Evolutionary conservation across 768 basidiomycete genomes (phyloP).

Genomic region (Leccinum barrowsii): DNA sequence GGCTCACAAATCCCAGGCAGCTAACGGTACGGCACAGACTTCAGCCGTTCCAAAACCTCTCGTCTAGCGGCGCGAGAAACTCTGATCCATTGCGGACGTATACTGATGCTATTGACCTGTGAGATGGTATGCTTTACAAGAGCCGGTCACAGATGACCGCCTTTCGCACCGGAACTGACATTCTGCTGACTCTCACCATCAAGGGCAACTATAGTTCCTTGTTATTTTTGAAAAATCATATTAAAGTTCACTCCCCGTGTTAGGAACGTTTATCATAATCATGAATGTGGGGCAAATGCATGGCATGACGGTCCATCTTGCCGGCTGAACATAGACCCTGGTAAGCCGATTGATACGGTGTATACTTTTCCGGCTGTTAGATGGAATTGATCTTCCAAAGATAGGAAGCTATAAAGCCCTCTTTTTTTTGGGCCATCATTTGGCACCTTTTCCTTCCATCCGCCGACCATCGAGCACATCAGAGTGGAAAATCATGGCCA

Average conservation of each 20-base stretch:
- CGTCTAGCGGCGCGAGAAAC: not conserved
- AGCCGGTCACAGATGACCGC: not conserved
- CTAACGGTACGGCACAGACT: not conserved
- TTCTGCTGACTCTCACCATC: not conserved
- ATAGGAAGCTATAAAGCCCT: not conserved
- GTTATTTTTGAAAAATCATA: not conserved
- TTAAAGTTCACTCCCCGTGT: not conserved
- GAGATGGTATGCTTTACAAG: not conserved
- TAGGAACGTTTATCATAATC: not conserved
- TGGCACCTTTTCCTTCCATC: not conserved
- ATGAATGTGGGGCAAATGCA: not conserved
- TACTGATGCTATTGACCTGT: not conserved
- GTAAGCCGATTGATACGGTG: not conserved
- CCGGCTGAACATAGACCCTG: not conserved
- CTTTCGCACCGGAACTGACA: not conserved
- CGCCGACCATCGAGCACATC: not conserved
- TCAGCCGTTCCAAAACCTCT: not conserved
- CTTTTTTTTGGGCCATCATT: not conserved
- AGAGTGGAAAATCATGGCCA: not conserved
- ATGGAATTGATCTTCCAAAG: not conserved
- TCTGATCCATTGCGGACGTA: not conserved
- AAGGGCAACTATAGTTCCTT: not conserved
- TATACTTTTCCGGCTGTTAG: not conserved
- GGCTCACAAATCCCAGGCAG: not conserved
- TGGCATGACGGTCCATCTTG: not conserved